Conservation (phyloP, 2,329 filamentous ascomycete genomes). For the Colletotrichum sidae region DNA sequence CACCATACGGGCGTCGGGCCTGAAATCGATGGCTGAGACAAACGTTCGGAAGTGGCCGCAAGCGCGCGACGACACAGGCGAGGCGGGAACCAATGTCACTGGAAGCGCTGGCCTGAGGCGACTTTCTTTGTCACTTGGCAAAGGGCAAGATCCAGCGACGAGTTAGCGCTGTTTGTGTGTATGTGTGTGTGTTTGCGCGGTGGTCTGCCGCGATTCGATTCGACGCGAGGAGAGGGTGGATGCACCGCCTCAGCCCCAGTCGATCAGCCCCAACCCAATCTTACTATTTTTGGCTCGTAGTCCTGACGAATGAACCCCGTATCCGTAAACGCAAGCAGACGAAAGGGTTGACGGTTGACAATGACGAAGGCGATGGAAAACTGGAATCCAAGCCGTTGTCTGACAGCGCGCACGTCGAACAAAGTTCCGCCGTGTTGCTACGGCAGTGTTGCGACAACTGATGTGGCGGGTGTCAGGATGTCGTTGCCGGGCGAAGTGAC, state of each 20-base stretch:
- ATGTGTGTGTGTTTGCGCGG: background rate
- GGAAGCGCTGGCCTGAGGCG: slow-evolving; percentile 1
- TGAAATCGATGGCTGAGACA: slow-evolving; percentile 22
- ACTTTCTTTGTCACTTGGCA: slow-evolving; percentile 13
- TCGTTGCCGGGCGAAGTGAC: slow-evolving; percentile 8
- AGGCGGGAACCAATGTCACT: background rate
- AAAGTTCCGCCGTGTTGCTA: slow-evolving; percentile 10
- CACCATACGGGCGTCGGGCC: background rate
- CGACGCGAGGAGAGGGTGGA: slow-evolving; percentile 18
- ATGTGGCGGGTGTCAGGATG: slow-evolving; percentile 20
- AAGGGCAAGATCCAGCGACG: background rate
- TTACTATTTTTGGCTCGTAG: slow-evolving; percentile 37
- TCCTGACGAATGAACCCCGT: slow-evolving; percentile 29
- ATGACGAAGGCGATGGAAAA: slow-evolving; percentile 4
- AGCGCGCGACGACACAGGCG: slow-evolving; percentile 2
- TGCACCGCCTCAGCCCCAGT: slow-evolving; percentile 38
- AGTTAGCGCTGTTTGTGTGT: slow-evolving; percentile 4
- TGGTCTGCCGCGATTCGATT: slow-evolving; percentile 15
- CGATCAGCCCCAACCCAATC: slow-evolving; percentile 38
- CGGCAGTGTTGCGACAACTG: slow-evolving; percentile 6
- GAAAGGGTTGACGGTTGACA: slow-evolving; percentile 5
- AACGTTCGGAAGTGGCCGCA: slow-evolving; percentile 26
- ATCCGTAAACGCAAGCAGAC: slow-evolving; percentile 15
- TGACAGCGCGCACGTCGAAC: slow-evolving; percentile 7
- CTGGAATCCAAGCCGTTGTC: background rate